Percentiles rank a stretch among this genome's conserved stretches.
Conservation (phyloP, 768 basidiomycete species). For the Mycena sanguinolenta region DNA sequence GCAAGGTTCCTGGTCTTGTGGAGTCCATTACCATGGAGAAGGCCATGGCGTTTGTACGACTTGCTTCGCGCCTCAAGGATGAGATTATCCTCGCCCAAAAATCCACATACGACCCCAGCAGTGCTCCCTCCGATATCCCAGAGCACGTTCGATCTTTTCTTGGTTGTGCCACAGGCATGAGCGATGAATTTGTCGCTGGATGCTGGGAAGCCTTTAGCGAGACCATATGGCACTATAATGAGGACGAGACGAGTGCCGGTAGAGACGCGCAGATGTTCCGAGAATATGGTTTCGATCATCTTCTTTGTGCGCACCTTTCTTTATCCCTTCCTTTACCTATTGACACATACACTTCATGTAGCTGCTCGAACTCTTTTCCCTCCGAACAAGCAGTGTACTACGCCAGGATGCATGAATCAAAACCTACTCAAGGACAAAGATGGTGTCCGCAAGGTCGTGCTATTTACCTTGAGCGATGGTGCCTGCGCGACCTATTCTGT, state of each 20-base stretch:
- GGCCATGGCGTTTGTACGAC: not conserved
- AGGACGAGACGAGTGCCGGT: not conserved
- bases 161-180: not conserved
- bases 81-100: not conserved
- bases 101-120: not conserved
- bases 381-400: slow-evolving; percentile 2
- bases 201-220: not conserved
- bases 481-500: too few species aligned
- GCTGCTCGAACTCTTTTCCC: slow-evolving; percentile 2
- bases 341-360: not conserved
- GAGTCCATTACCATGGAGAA: not conserved
- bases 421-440: slow-evolving; percentile 5
- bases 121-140: not conserved
- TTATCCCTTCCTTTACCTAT: not conserved
- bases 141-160: not conserved
- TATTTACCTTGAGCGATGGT: slow-evolving; percentile 28
- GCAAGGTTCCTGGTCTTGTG: slow-evolving; percentile 4
- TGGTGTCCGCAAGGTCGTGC: not conserved
- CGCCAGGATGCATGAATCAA: not conserved
- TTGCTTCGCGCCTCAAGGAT: slow-evolving; percentile 2
- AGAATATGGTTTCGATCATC: not conserved
- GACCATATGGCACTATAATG: not conserved
- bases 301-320: not conserved
- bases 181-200: not conserved
- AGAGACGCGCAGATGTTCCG: not conserved